A percentile compares a stretch with the other conserved stretches of the same genome.
phyloP scores from a whole-genome alignment of 345 rosid genomes.

The Salix purpurea region DNA sequence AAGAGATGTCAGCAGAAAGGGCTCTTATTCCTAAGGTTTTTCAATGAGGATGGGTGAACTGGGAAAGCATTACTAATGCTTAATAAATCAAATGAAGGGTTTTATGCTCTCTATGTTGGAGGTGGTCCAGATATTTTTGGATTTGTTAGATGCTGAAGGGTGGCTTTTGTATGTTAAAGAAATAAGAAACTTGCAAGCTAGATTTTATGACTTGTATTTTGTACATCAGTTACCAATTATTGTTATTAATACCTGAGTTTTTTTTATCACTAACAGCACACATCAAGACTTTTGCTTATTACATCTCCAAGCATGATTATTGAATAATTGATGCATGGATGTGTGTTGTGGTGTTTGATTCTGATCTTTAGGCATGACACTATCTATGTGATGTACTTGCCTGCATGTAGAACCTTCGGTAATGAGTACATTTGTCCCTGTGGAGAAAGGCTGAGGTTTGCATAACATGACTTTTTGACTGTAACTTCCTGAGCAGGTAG shows the following conservation, averaged over 20 bases:
- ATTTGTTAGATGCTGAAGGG: not conserved
- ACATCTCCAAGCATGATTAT: not conserved
- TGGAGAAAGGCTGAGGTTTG: not conserved
- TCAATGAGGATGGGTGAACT: not conserved
- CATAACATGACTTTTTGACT: not conserved
- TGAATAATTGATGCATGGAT: not conserved
- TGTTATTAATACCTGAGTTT: not conserved
- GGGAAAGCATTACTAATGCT: not conserved
- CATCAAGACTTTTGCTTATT: not conserved
- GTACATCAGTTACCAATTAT: not conserved
- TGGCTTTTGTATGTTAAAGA: not conserved
- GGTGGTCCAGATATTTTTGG: not conserved
- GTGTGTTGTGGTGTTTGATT: not conserved
- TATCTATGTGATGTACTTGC: not conserved
- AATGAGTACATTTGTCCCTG: not conserved
- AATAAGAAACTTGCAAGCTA: not conserved
- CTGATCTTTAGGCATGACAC: not conserved
- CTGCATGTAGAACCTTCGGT: not conserved
- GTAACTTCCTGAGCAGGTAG: slow-evolving; percentile 52
- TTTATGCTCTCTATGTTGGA: not conserved
- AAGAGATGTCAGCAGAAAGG: not conserved
- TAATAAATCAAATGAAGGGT: not conserved
- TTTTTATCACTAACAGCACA: not conserved
- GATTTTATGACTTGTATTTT: not conserved
- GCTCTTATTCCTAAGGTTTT: not conserved